Evolutionary conservation across 2,329 filamentous ascomycete species (phyloP).

Genomic region (Biscogniauxia marginata): DNA sequence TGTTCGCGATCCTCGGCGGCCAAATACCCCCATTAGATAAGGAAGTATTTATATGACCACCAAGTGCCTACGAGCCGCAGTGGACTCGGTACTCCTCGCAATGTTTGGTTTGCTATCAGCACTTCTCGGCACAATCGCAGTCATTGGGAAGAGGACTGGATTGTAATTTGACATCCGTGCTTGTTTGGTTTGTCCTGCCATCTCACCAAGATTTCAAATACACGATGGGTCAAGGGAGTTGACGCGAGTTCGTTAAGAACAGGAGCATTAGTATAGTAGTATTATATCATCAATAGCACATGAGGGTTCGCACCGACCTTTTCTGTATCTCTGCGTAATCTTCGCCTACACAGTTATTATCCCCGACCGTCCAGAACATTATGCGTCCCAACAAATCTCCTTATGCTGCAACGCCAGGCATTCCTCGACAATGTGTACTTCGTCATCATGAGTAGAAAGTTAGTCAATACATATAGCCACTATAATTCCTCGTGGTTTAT

Average conservation of each 20-base stretch:
- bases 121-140: constrained; percentile 99
- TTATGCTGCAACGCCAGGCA: not conserved
- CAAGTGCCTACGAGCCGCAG: constrained; percentile 32
- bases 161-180: constrained; percentile 99
- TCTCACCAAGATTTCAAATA: no score
- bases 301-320: constrained; percentile 7
- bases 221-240: not conserved
- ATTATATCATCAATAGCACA: not conserved
- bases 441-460: constrained; percentile 16
- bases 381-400: constrained; percentile 6
- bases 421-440: constrained; percentile 13
- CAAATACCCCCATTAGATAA: constrained; percentile 17
- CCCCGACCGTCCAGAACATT: not conserved
- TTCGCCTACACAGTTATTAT: constrained; percentile 1
- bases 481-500: constrained; percentile 32
- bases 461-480: constrained; percentile 6
- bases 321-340: not conserved
- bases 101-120: constrained; percentile 67
- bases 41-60: constrained; percentile 14
- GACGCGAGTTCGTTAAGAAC: constrained; percentile 9
- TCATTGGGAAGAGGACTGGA: constrained; percentile 70
- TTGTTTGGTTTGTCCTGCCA: no score
- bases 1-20: constrained; percentile 37
- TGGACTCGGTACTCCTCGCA: constrained; percentile 36
- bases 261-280: not conserved